Percentiles rank a stretch among this genome's conserved stretches.
These are phyloP conservation scores for Trebouxia gelatinosa DNA, from an alignment of 163 green algal genomes.

Conservation along the genomic window DNA sequence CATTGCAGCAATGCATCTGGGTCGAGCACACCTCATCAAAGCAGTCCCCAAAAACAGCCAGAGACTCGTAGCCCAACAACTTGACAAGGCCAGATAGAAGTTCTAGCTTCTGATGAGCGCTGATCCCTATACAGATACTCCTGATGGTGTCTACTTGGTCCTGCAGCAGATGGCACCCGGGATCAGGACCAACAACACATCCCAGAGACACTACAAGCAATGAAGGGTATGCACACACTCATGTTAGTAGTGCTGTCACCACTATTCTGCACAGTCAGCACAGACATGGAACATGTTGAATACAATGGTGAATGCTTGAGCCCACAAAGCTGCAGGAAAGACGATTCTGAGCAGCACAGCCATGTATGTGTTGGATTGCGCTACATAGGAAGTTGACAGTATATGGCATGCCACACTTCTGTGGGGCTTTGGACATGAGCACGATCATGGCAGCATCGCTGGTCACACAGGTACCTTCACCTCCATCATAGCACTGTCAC, in stretches of 20 bases:
- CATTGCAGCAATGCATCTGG: not conserved
- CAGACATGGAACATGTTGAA: too few species aligned
- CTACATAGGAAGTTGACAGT: not conserved
- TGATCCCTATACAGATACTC: constrained; percentile 71
- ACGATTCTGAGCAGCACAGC: not conserved
- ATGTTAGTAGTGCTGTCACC: too few species aligned
- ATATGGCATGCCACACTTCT: not conserved
- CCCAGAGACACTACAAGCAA: not conserved
- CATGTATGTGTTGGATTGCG: not conserved
- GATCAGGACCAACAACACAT: not conserved
- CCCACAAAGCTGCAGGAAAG: not conserved
- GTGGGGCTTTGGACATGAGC: not conserved
- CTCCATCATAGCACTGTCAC: too few species aligned
- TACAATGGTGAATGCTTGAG: not conserved
- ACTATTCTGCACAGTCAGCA: too few species aligned
- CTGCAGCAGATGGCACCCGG: too few species aligned
- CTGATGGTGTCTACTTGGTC: constrained; percentile 75
- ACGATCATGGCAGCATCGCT: too few species aligned
- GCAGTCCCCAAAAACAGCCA: constrained; percentile 89
- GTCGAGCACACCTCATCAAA: constrained; percentile 75
- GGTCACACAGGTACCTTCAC: too few species aligned
- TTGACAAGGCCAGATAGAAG: constrained; percentile 68
- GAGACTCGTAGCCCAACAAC: constrained; percentile 79
- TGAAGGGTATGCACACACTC: too few species aligned
- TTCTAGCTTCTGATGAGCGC: constrained; percentile 89